Base-by-base conservation (phyloP, 257 asterid genomes). In the Primulina eburnea region DNA sequence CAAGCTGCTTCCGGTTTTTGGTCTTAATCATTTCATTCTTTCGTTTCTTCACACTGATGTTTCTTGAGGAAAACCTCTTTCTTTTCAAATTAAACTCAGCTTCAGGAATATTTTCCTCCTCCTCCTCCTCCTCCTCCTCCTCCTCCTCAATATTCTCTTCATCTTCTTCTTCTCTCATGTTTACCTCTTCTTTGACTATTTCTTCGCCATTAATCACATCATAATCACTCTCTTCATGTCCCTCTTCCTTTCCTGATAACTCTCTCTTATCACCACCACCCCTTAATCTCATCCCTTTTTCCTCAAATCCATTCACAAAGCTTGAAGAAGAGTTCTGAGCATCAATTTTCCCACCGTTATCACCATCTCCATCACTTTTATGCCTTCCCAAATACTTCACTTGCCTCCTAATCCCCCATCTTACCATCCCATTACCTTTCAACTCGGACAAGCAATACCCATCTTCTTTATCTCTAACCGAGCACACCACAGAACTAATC, bases 341-440 rank as follows among this genome's bases (percentile, higher is more conserved):
- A 64, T 61, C 70, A 56, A 33, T 50, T 16, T 50, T 50, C 57
- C 57, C 57, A 50, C 57, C 57, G 57, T 50, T 17, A 5, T 17
- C 70, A 63, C 35, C 78, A 63, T 20, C 59, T 11, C 26, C 73
- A 64, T 66, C 80, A 67, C 20, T 75, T 60, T 73, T 85, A 73
- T 90, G 95, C 78, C 79, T 87, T 61, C 95, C 90, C 53, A 93
- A 79, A 80, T 86, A 90, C 67, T 79, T 89, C 14, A 92, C 98
- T 69, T 85, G 95, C 64, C 96, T 75, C 52, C 95, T 86, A 50
- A 81, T 65, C 7, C 99, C 99, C 99, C 99, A 93, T 9, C 84
- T 77, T 34, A 90, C 82, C 88, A 91, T 80, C 66, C 94, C 97
- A 67, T 78, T 79, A 12, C 78, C 70, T 74, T 82, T 86, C 7